Base-by-base conservation (phyloP, 768 basidiomycete species). In the Suillus placidus region DNA sequence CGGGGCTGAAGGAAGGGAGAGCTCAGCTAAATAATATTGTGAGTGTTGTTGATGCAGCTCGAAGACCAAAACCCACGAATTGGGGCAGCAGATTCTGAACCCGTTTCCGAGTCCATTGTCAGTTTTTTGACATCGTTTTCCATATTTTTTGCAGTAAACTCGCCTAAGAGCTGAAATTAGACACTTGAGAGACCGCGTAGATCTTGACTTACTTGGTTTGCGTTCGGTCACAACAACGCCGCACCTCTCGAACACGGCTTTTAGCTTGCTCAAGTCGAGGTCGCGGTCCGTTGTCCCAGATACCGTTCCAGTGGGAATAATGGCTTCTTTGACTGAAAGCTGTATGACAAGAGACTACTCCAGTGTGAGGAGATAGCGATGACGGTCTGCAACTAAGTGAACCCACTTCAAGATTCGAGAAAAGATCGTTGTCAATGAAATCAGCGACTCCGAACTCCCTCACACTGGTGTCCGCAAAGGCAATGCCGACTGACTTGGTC, bases 311-410 rank as follows among this genome's bases (percentile, higher is more conserved):
- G 87, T 87, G 2, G 91, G 83, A 49, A 99, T 81, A 62, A 99
- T 84, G 4, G 94, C 95, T 77, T 99, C 97, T 75, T 99, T 99
- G n/a, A 95, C 93, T 0, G 94, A 95, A 2, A 99, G 85, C 75
- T 99, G 97, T 66, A 99, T 99, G 42, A 98, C 80, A 40, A 99
- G 85, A 2, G 95, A 95, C 97, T 98, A 71, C 40, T 34, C 52
- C 57, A 14, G 49, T 14, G 51, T 32, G 45, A 34, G 63, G 67
- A 40, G 67, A 54, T 38, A 9, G 1, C 47, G 45, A 61, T 51
- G 10, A 63, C 34, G 14, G 40, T 30, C 26, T 42, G 57, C 9
- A 26, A 62, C 30, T 51, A 18, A 61, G n/a, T 20, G 16, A 51
- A 63, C 78, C 49, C 66, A 94, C 97, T 84, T 99, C 97, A 4